Evolutionary conservation across 164 flowering plant genomes (phyloP), one percentile per base, ranked within the genome.

Genomic region (Vitis riparia): DNA sequence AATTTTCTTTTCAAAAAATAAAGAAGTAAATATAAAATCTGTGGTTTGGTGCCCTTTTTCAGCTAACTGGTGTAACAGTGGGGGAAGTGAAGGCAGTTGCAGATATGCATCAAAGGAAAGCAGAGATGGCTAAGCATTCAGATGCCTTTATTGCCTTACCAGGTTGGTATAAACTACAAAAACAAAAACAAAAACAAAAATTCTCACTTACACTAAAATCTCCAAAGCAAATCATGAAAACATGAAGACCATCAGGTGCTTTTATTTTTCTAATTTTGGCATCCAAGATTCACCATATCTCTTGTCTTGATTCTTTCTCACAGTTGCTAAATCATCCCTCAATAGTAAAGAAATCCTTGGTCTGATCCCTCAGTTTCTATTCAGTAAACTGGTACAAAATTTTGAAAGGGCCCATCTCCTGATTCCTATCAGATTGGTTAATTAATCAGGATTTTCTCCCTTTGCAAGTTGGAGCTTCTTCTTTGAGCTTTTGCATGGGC

Each of bases 61-160:
- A 94, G 98, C 76, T 94, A 72, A 92, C 97, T 82, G 98, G 98
- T 73, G 94, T 85, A 76, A 92, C 98, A 78, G 97, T 94, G 67
- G 98, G 98, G 78, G 98, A 94, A 83, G 97, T 94, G 89, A 94
- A 89, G 81, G 94, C 97, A 73, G 98, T 94, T 13, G 98, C 98
- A 84, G 97, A 86, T 76, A 94, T 94, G 98, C 98, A 94, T 78
- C 97, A 94, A 82, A 92, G 98, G 86, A 94, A 94, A 73, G 98
- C 98, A 71, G 98, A 94, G 82, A 94, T 94, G 98, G 93, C 97
- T 78, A 87, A 83, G 82, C 93, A 89, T 75, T 94, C 98, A 51
- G 98, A 94, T 88, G 98, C 97, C 73, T 94, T 94, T 83, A 92
- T 94, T 85, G 98, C 98, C 77, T 87, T 94, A 71, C 98, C 98